phyloP scores from a whole-genome alignment of 164 flowering plant species.

The Stephania yunnanensis region DNA sequence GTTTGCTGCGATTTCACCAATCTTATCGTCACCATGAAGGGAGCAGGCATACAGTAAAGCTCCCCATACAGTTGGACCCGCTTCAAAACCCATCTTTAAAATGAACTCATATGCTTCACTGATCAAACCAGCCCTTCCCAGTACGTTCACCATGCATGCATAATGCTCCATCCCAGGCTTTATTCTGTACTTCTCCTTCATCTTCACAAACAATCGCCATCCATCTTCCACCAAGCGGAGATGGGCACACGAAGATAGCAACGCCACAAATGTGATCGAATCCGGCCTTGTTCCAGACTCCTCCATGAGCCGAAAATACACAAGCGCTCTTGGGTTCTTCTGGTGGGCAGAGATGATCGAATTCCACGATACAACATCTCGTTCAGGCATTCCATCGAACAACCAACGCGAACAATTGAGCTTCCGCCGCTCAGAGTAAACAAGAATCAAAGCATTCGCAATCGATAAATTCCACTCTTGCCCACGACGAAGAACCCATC shows the following conservation, averaged over 20 bases:
- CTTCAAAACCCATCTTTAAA: conserved; percentile 49
- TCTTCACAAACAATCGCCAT: conserved; percentile 34
- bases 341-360: conserved; percentile 59
- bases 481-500: conserved; percentile 59
- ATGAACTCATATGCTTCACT: conserved; percentile 52
- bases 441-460: conserved; percentile 53
- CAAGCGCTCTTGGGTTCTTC: conserved; percentile 35
- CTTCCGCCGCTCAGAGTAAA: conserved; percentile 40
- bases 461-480: conserved; percentile 42
- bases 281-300: conserved; percentile 39
- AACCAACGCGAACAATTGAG: conserved; percentile 34
- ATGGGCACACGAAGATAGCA: conserved; percentile 69
- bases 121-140: conserved; percentile 63
- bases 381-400: conserved; percentile 51
- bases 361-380: conserved; percentile 81
- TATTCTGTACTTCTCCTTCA: conserved; percentile 44
- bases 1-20: conserved; percentile 65
- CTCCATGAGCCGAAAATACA: conserved; percentile 55
- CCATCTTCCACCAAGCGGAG: conserved; percentile 62
- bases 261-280: conserved; percentile 56
- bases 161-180: conserved; percentile 68
- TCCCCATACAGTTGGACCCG: conserved; percentile 87
- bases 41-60: conserved; percentile 71
- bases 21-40: conserved; percentile 46
- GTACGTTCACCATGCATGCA: conserved; percentile 77